Percentiles rank a stretch among this genome's conserved stretches.
These are phyloP conservation scores for Calonectria hongkongensis DNA, from an alignment of 2,329 filamentous ascomycete species.

Conservation along the genomic window DNA sequence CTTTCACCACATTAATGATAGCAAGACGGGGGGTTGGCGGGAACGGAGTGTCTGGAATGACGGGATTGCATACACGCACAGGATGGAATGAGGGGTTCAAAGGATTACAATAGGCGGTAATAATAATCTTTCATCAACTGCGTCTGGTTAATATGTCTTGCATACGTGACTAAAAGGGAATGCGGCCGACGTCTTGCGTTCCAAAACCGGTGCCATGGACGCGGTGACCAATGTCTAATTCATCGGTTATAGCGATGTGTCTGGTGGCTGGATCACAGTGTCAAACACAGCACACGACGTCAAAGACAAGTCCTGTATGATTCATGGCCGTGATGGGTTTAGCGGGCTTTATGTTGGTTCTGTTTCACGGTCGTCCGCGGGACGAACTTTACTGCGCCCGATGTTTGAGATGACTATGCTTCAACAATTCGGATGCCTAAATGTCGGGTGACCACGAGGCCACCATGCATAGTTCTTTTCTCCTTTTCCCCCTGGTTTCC, in stretches of 20 bases:
- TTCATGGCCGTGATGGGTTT: conserved; percentile 3
- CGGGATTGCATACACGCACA: conserved; percentile 22
- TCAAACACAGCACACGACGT: background rate
- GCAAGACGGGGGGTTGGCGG: background rate
- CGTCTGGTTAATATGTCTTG: conserved; percentile 11
- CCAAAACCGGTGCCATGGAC: background rate
- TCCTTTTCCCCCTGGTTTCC: background rate
- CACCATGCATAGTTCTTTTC: background rate
- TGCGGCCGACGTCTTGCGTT: conserved; percentile 3
- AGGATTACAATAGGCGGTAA: conserved; percentile 23
- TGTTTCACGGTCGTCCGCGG: conserved; percentile 1
- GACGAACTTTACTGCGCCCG: background rate
- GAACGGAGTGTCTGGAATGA: conserved; percentile 19
- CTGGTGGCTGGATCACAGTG: background rate
- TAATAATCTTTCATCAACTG: conserved; percentile 31
- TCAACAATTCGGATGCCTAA: conserved; percentile 16
- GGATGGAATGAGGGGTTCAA: conserved; percentile 22
- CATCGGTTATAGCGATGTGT: background rate
- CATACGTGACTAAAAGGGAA: conserved; percentile 8
- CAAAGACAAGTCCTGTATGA: background rate
- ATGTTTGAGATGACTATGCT: background rate
- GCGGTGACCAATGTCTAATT: conserved; percentile 2
- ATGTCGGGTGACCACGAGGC: background rate
- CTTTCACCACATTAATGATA: background rate
- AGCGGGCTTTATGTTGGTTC: background rate